Conservation (phyloP, 2,329 filamentous ascomycete species). For the Teratosphaeria nubilosa region DNA sequence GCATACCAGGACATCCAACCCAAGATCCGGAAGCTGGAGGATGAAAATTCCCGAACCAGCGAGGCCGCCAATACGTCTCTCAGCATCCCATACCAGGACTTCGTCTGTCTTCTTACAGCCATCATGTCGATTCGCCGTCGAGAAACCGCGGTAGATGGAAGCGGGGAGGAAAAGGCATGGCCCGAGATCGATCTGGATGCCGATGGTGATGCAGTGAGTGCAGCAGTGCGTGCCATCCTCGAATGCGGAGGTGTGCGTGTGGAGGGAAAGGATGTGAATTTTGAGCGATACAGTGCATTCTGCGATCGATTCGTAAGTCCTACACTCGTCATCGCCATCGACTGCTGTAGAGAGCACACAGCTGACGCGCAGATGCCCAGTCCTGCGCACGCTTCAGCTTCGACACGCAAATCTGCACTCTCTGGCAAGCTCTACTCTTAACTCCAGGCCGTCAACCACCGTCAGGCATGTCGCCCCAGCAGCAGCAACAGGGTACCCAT, state of each 20-base stretch:
- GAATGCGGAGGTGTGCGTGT: neutral
- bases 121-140: neutral
- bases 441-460: no score
- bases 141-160: neutral
- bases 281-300: neutral
- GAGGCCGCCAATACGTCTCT: neutral
- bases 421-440: no score
- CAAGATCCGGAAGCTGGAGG: neutral
- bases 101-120: neutral
- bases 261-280: neutral
- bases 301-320: neutral
- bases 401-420: neutral
- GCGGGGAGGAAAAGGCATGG: neutral
- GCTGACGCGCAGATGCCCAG: neutral
- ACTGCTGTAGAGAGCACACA: neutral
- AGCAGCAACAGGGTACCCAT: no score
- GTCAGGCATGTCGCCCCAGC: no score
- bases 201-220: neutral
- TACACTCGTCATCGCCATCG: neutral
- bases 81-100: neutral
- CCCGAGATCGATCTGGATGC: neutral
- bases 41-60: neutral
- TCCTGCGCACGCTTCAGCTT: neutral
- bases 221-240: neutral
- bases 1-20: neutral